These are phyloP conservation scores for Cladosporium halotolerans DNA, from an alignment of 2,329 filamentous ascomycete species.

Conservation along the genomic window DNA sequence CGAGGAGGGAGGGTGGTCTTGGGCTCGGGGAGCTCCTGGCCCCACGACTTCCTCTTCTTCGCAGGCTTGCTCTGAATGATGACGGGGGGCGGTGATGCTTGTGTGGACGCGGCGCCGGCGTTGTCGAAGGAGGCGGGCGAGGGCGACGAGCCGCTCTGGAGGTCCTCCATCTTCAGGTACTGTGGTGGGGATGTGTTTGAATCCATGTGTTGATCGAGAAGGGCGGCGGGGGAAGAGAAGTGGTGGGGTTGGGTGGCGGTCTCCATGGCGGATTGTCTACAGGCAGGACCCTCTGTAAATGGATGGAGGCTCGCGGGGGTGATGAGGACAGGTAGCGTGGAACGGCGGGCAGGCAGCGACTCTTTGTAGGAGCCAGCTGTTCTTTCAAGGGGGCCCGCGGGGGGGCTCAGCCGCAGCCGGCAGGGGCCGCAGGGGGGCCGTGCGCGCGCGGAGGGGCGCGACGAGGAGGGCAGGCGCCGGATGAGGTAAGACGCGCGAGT, in stretches of 20 bases:
- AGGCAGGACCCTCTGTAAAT: constrained; percentile 11
- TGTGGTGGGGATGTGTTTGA: constrained; percentile 5
- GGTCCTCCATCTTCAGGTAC: constrained; percentile 23
- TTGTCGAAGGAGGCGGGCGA: constrained; percentile 12
- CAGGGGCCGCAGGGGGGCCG: too few relatives aligned
- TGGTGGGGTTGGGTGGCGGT: neutral
- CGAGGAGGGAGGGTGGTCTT: constrained; percentile 93
- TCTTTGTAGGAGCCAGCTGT: constrained; percentile 1
- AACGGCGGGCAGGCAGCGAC: constrained; percentile 1
- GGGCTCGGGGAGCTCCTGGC: constrained; percentile 89
- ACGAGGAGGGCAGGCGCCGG: too few relatives aligned
- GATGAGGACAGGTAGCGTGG: constrained; percentile 6
- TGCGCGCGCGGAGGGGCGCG: too few relatives aligned
- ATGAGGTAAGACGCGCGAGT: too few relatives aligned
- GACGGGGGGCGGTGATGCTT: constrained; percentile 23
- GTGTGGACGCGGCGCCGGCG: constrained; percentile 5
- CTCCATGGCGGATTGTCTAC: constrained; percentile 11
- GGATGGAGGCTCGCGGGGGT: constrained; percentile 8
- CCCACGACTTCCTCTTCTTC: constrained; percentile 78
- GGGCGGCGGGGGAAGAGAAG: constrained; percentile 2
- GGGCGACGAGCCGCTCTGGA: constrained; percentile 18
- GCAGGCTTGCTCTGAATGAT: constrained; percentile 28
- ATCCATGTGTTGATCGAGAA: constrained; percentile 3
- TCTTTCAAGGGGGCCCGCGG: too few relatives aligned
- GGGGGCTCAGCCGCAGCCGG: too few relatives aligned